Conservation (phyloP, 192 early-diverging fungal species). For the Linnemannia schmuckeri region DNA sequence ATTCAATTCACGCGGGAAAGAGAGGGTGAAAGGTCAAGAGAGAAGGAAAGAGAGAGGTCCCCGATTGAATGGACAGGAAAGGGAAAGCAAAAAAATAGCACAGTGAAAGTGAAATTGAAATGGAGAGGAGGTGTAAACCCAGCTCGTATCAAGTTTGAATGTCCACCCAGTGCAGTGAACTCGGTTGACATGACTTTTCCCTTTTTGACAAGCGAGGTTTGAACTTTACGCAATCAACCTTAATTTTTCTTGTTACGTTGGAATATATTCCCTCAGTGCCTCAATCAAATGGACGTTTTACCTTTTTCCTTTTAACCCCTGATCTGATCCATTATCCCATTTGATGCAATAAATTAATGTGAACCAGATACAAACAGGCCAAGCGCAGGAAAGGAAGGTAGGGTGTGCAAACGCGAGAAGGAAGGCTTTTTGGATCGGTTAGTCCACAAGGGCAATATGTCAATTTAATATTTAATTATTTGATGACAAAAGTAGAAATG, state of each 20-base stretch:
- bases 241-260: neutral
- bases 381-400: too few relatives aligned
- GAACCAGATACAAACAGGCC: too few relatives aligned
- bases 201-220: neutral
- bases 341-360: too few relatives aligned
- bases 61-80: neutral
- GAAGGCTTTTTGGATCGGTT: neutral
- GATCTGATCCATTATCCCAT: too few relatives aligned
- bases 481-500: neutral
- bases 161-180: neutral
- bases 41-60: neutral
- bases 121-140: neutral
- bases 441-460: neutral
- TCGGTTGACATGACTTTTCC: too few relatives aligned
- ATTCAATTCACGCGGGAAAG: too few relatives aligned
- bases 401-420: too few relatives aligned
- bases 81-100: neutral
- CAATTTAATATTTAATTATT: neutral
- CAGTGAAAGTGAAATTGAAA: too few relatives aligned
- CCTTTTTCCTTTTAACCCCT: neutral
- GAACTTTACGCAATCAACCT: neutral
- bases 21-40: neutral
- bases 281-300: neutral
- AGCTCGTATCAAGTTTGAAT: slow-evolving; percentile 1
- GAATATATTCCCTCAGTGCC: neutral